Evolutionary conservation across 257 asterid species (phyloP).

Genomic region (Solanum microdontum): DNA sequence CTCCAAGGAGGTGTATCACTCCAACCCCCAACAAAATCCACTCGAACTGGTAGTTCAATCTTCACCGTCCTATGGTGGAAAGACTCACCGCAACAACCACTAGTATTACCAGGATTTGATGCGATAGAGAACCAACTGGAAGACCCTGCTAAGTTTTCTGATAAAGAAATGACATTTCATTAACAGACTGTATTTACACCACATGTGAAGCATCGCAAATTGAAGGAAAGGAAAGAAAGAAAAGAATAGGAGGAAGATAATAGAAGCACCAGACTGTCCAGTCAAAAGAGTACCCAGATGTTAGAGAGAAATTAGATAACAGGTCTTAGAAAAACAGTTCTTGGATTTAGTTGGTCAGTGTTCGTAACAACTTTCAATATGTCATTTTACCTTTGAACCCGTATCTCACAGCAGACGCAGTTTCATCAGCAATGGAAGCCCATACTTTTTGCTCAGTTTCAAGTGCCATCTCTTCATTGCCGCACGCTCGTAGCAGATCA

Average conservation of each 20-base stretch:
- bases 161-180: conserved; percentile 4
- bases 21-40: conserved; percentile 98
- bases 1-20: conserved; percentile 99
- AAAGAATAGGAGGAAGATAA: not conserved
- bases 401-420: conserved; percentile 86
- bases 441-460: conserved; percentile 62
- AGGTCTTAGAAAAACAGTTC: not conserved
- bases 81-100: conserved; percentile 25
- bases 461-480: conserved; percentile 44
- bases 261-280: not conserved
- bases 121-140: conserved; percentile 12
- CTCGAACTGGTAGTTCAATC: conserved; percentile 90
- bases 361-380: not conserved
- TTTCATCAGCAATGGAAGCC: conserved; percentile 86
- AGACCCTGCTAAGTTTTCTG: conserved; percentile 36
- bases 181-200: not conserved
- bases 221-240: not conserved
- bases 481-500: conserved; percentile 74
- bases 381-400: conserved; percentile 60
- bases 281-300: not conserved
- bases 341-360: not conserved
- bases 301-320: not conserved
- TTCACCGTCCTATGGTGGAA: conserved; percentile 48
- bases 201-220: not conserved
- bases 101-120: conserved; percentile 19